phyloP scores from a whole-genome alignment of 805 yeast genomes.

The Candida silvicultrix region DNA sequence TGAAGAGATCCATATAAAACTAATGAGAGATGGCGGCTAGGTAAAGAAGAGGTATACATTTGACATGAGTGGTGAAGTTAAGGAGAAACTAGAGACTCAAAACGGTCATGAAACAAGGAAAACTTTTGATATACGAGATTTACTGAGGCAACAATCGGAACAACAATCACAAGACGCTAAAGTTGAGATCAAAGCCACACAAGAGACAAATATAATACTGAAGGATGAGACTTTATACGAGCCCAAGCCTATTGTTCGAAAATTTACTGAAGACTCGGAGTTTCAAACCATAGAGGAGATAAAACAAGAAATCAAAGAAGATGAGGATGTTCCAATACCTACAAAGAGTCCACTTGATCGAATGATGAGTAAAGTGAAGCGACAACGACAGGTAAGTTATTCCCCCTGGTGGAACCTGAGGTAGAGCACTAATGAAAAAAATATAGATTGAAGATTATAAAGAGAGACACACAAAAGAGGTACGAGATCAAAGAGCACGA shows the following conservation, averaged over 20 bases:
- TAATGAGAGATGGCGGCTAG: no score
- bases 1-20: no score
- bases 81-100: no score
- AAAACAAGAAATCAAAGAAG: background rate
- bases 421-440: background rate
- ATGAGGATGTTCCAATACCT: background rate
- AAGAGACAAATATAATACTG: no score
- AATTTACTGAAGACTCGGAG: background rate
- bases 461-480: background rate
- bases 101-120: no score
- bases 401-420: no score
- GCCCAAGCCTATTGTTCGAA: background rate
- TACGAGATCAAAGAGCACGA: background rate
- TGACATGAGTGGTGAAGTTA: no score
- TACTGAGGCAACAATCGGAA: no score
- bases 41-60: no score
- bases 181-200: no score
- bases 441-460: background rate
- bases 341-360: background rate
- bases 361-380: background rate
- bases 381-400: background rate
- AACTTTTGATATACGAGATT: no score
- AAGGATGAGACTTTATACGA: background rate
- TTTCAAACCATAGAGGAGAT: background rate
- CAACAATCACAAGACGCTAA: no score